phyloP scores from a whole-genome alignment of 2,329 filamentous ascomycete genomes.

The Helicocarpus griseus region DNA sequence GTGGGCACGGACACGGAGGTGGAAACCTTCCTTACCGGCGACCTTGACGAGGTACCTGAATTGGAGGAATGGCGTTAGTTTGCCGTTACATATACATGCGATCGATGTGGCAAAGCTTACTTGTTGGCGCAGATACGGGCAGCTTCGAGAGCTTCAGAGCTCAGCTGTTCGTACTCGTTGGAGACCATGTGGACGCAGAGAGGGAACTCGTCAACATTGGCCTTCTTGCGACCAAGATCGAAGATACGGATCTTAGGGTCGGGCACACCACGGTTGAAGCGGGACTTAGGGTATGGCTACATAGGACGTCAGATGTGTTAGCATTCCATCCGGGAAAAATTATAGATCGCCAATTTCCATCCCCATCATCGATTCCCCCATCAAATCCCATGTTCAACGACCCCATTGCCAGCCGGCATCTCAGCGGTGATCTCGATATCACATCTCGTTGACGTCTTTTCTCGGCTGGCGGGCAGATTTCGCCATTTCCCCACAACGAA shows the following conservation, averaged over 20 bases:
- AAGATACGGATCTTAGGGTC: constrained; percentile 86
- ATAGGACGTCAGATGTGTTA: constrained; percentile 4
- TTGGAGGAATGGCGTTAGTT: neutral
- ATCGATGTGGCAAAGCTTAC: constrained; percentile 39
- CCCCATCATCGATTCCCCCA: neutral
- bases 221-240: constrained; percentile 97
- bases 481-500: constrained; percentile 8
- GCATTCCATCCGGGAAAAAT: neutral
- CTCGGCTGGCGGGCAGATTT: constrained; percentile 13
- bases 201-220: constrained; percentile 98
- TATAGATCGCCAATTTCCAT: neutral
- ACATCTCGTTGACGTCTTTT: too few species aligned
- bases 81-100: constrained; percentile 44
- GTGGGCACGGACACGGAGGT: constrained; percentile 72
- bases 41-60: constrained; percentile 57
- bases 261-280: constrained; percentile 99
- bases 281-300: constrained; percentile 96
- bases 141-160: constrained; percentile 97
- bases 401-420: neutral
- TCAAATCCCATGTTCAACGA: neutral
- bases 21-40: constrained; percentile 62
- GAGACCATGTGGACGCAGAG: constrained; percentile 98
- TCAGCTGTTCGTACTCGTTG: constrained; percentile 99
- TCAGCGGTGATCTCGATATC: neutral
- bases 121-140: constrained; percentile 99